Evolutionary conservation across 306 rosid genomes (phyloP), one percentile per base, ranked within the genome.

Genomic region (Cicer judaicum): DNA sequence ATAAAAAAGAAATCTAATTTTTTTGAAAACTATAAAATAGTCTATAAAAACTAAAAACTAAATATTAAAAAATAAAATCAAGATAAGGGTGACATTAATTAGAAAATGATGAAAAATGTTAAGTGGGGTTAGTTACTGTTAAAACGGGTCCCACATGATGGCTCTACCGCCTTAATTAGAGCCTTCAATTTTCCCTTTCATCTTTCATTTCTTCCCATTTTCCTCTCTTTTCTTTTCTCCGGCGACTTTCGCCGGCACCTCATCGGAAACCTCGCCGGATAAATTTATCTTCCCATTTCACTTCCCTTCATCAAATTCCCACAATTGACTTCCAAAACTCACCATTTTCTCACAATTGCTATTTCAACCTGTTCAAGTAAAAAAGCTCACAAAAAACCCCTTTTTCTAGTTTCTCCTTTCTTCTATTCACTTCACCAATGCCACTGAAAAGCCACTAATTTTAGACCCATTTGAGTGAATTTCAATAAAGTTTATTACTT

Each of bases 111-210:
- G 11, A 63, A 66, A 5, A 60, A 34, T 29, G 70, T 67, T 50
- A 48, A 75, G 80, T 68, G 72, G 73, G 68, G 62, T 61, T 68
- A 50, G 80, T 76, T 70, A 70, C 81, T 54, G 68, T 81, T 64
- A 62, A 70, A 54, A 55, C 2, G 78, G 84, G 81, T 21, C 81
- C 81, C 74, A 75, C 70, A 62, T 59, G 47, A 67, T 62, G 49
- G 47, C 69, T 9, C 78, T 46, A 9, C 50, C 78, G 74, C 81
- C 81, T 81, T 81, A 64, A 76, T 56, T 72, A 56, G 7, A 39
- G 66, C 72, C 67, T 19, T 76, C 66, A 7, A 8, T n/a, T 18
- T 49, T 13, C 7, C 7, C 5, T 9, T 55, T 55, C 41, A 15
- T 1, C 41, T 70, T 55, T 41, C 81, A 43, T 12, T 67, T 70